Evolutionary conservation across 2,329 filamentous ascomycete genomes (phyloP), one percentile per base, ranked within the genome.

Genomic region (Apiospora malaysiana): DNA sequence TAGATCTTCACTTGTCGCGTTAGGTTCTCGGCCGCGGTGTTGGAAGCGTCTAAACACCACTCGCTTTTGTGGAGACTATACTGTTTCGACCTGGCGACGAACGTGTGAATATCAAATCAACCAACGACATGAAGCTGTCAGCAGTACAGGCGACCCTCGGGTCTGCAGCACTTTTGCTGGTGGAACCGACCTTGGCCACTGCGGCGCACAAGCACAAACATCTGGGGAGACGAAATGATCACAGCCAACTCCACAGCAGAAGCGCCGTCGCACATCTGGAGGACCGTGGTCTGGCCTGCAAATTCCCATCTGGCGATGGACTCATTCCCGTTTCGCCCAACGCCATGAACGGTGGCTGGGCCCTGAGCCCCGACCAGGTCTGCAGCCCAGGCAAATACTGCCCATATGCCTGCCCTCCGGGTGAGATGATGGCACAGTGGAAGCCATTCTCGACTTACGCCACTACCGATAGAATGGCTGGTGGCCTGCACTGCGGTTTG

Each of bases 401-500:
- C 78, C 93, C 93, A 1, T 91, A 93, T 79, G 93, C 93, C 69
- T 95, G 93, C 79, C 91, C 91, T 71, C 80, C 92, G 0, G 93
- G 93, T 71, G 88, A 93, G 83, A 89, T 95, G 40, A 93, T 92
- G 85, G 89, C 90, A 73, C 93, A 95, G 80, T 95, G 93, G 93
- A 89, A 94, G 77, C 90, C 91, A 0, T 81, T 85, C 71, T 92
- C 92, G 4, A 90, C 85, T 7, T 95, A 94, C 78, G 83, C 91
- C 92, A 2, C 81, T 87, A 73, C 94, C 92, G 4, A 94, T 93
- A 90, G 91, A 77, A 89, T 83, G 68, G 37, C 68, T 73, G 93
- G 93, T 75, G 93, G 93, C 70, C 82, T 95, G 16, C 92, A 89
- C 79, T 95, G 93, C 79, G 89, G 93, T 72, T 80, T 88, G 14